Conservation (phyloP, 768 basidiomycete genomes). For the Nevesoporus exiguus region DNA sequence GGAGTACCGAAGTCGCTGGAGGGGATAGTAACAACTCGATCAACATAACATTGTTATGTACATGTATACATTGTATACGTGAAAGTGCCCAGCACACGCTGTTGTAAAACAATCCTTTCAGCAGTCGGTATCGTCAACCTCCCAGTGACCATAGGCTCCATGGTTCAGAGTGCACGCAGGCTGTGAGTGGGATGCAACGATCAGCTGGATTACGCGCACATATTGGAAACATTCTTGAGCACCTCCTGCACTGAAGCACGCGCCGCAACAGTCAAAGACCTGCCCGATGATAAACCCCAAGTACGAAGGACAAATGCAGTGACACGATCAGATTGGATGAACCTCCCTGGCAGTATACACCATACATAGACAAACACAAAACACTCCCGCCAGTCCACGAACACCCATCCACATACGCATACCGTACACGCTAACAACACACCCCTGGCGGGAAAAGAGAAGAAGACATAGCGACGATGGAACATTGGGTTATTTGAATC, state of each 20-base stretch:
- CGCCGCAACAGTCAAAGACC: no score
- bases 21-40: no score
- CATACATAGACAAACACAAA: neutral
- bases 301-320: no score
- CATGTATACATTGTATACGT: no score
- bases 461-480: neutral
- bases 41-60: neutral
- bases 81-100: neutral
- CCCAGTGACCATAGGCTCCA: conserved; percentile 25
- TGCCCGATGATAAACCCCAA: no score
- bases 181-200: neutral
- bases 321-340: neutral
- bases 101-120: neutral
- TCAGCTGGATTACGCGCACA: conserved; percentile 1
- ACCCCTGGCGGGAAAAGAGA: neutral
- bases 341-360: neutral
- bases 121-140: conserved; percentile 18
- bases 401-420: neutral
- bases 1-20: no score
- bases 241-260: no score
- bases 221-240: conserved; percentile 21
- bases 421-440: neutral
- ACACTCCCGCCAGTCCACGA: neutral
- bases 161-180: neutral
- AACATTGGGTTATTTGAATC: neutral